A percentile compares a stretch with the other conserved stretches of the same genome.
Conservation (phyloP, 2,329 filamentous ascomycete species). For the Dryadomyces quercus-mongolicae region DNA sequence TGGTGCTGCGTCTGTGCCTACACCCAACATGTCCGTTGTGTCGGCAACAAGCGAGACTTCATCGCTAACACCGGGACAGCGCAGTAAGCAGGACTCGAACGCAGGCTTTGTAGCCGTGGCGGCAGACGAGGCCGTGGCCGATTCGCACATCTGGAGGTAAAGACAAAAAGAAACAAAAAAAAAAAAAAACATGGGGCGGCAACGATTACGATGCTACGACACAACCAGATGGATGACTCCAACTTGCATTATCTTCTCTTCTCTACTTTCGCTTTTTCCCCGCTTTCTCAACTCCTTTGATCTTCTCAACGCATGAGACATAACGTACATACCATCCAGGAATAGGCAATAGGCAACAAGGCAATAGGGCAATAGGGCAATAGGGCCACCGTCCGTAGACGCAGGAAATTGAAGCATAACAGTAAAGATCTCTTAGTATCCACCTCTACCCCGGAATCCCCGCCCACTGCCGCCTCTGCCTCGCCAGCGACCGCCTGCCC, state of each 20-base stretch:
- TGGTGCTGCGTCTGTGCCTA: slow-evolving; percentile 16
- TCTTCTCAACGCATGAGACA: no score
- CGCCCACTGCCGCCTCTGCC: slow-evolving; percentile 20
- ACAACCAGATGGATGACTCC: no score
- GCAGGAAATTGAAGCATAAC: no score
- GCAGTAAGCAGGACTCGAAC: slow-evolving; percentile 7
- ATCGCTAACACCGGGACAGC: slow-evolving; percentile 3
- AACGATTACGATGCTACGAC: slow-evolving; percentile 8
- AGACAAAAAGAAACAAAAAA: slow-evolving; percentile 16
- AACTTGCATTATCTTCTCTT: no score
- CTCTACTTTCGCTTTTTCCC: not conserved
- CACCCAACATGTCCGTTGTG: not conserved
- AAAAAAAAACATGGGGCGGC: slow-evolving; percentile 6
- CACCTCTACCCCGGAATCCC: slow-evolving; percentile 14
- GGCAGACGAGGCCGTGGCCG: slow-evolving; percentile 24
- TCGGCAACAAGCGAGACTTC: slow-evolving; percentile 2
- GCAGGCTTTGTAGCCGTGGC: slow-evolving; percentile 39
- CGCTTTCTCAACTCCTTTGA: not conserved
- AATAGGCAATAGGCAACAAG: not conserved
- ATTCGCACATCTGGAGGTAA: slow-evolving; percentile 35
- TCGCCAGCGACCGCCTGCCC: slow-evolving; percentile 6
- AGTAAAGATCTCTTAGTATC: no score
- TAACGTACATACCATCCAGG: not conserved
- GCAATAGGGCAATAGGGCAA: no score
- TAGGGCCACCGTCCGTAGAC: no score